Percentiles rank a stretch among this genome's conserved stretches.
phyloP scores from a whole-genome alignment of 1,284 basidiomycete genomes.

The Sparassis latifolia region DNA sequence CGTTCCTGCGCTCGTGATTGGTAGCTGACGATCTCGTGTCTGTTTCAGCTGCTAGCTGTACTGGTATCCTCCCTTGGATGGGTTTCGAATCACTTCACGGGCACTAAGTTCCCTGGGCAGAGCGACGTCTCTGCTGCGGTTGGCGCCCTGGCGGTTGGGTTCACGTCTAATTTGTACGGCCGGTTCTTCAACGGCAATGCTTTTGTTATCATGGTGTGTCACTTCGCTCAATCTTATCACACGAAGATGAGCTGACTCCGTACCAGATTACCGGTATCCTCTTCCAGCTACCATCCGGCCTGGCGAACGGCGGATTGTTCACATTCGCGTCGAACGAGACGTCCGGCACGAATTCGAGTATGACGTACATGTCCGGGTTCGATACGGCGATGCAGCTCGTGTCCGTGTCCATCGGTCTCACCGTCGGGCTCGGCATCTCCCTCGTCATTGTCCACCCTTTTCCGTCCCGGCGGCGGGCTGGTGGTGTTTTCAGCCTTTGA shows the following conservation, averaged over 20 bases:
- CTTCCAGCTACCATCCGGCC: conserved; percentile 83
- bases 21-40: not conserved
- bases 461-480: conserved; percentile 47
- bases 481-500: conserved; percentile 54
- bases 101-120: conserved; percentile 60
- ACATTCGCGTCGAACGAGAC: conserved; percentile 60
- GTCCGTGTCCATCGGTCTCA: conserved; percentile 56
- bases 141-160: conserved; percentile 79
- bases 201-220: conserved; percentile 68
- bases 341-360: conserved; percentile 36
- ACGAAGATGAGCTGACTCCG: not conserved
- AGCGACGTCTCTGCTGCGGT: conserved; percentile 71
- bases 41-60: conserved; percentile 52
- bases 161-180: conserved; percentile 80
- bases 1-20: conserved; percentile 11
- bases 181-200: conserved; percentile 75
- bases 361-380: conserved; percentile 61
- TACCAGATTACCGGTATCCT: conserved; percentile 71
- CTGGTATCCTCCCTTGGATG: conserved; percentile 72
- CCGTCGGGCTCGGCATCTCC: conserved; percentile 67
- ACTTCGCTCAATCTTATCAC: not conserved
- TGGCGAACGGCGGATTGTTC: conserved; percentile 82
- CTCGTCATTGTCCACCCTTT: conserved; percentile 54
- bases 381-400: conserved; percentile 61
- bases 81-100: conserved; percentile 73